Conservation (phyloP, 2,329 filamentous ascomycete genomes). For the Ceratocystis variospora region DNA sequence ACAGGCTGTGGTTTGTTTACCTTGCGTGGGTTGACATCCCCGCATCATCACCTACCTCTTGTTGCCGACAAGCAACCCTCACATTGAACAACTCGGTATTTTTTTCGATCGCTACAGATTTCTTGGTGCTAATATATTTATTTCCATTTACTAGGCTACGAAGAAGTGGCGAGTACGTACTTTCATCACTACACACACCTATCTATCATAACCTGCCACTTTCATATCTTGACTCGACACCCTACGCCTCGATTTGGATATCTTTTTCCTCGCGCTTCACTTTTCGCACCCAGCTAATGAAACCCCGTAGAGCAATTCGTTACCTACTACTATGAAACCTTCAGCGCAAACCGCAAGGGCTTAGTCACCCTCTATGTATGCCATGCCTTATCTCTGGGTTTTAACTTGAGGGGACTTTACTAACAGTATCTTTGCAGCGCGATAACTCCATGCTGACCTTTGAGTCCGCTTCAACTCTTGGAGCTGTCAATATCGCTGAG, state of each 20-base stretch:
- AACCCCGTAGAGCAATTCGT: conserved; percentile 62
- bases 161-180: conserved; percentile 35
- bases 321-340: conserved; percentile 77
- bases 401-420: background rate
- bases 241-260: background rate
- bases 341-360: conserved; percentile 55
- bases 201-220: background rate
- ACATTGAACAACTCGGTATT: too few species aligned
- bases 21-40: background rate
- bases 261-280: background rate
- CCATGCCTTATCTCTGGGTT: conserved; percentile 27
- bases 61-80: background rate
- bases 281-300: background rate
- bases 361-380: conserved; percentile 71
- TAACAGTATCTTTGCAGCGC: conserved; percentile 40
- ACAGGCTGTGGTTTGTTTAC: background rate
- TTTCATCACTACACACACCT: background rate
- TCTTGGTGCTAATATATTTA: conserved; percentile 5
- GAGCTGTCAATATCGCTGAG: conserved; percentile 52
- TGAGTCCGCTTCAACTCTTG: conserved; percentile 55
- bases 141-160: conserved; percentile 28
- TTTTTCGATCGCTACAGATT: too few species aligned
- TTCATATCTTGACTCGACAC: background rate
- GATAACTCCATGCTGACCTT: conserved; percentile 87
- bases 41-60: background rate